phyloP scores from a whole-genome alignment of 139 green algal genomes.

The Bryopsis sp. region DNA sequence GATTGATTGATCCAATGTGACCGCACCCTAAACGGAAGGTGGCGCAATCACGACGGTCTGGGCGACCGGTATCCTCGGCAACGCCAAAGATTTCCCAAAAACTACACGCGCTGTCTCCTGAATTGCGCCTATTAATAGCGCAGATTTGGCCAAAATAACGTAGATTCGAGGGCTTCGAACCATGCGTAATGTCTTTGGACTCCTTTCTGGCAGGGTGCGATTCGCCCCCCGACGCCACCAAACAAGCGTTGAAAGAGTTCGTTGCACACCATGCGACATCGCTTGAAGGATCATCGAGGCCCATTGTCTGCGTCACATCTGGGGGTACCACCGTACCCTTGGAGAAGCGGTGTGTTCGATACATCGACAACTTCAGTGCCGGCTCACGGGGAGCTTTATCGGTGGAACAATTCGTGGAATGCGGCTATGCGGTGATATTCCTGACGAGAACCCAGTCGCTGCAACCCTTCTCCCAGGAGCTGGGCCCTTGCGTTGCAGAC shows the following conservation, averaged over 20 bases:
- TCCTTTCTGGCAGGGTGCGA: neutral
- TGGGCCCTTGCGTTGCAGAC: conserved; percentile 27
- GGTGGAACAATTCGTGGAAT: conserved; percentile 70
- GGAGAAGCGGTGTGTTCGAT: conserved; percentile 86
- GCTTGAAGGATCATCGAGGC: neutral
- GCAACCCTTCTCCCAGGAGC: conserved; percentile 66
- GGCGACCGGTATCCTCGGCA: too few species aligned
- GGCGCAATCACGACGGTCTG: too few species aligned
- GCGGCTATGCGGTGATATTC: conserved; percentile 90
- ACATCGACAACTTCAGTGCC: conserved; percentile 96
- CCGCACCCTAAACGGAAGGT: too few species aligned
- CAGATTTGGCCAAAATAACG: too few species aligned
- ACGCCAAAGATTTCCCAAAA: too few species aligned
- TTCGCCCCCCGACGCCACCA: neutral
- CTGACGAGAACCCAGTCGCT: conserved; percentile 65
- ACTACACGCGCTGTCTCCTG: too few species aligned
- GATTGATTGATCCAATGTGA: too few species aligned
- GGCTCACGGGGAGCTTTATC: conserved; percentile 81
- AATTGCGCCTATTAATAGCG: too few species aligned
- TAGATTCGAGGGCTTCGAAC: too few species aligned
- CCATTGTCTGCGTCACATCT: conserved; percentile 70
- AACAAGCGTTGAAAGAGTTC: too few species aligned
- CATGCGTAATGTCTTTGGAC: too few species aligned
- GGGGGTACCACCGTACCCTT: conserved; percentile 94
- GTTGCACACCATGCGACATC: neutral